A percentile compares a stretch with the other conserved stretches of the same genome.
Evolutionary conservation across 2,329 filamentous ascomycete species (phyloP).

Genomic region (Colletotrichum tofieldiae): DNA sequence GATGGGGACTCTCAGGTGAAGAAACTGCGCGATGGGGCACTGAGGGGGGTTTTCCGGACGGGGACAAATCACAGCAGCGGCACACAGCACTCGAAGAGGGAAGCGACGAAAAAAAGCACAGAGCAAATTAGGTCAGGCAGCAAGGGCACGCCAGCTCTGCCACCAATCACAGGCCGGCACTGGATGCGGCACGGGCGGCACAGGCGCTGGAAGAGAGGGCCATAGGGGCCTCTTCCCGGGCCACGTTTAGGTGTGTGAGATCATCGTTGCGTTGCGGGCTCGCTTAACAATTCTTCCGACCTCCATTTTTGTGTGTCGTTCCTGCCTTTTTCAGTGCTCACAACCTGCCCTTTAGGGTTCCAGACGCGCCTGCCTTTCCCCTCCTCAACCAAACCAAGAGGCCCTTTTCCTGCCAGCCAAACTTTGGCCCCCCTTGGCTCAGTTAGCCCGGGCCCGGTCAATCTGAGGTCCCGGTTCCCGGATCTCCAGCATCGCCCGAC

Average conservation of each 20-base stretch:
- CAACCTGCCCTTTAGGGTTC: constrained; percentile 35
- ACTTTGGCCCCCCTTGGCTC: background rate
- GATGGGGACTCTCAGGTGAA: constrained; percentile 42
- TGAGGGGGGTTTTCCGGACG: constrained; percentile 23
- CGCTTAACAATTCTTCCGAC: constrained; percentile 40
- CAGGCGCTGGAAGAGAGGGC: constrained; percentile 1
- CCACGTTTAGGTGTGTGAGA: constrained; percentile 23
- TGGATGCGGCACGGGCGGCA: constrained; percentile 7
- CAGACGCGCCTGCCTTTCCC: constrained; percentile 25
- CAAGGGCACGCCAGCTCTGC: constrained; percentile 27
- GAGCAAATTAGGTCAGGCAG: constrained; percentile 40
- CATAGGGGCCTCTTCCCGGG: background rate
- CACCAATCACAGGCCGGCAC: constrained; percentile 26
- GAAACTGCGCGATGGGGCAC: constrained; percentile 45
- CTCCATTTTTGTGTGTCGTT: constrained; percentile 39
- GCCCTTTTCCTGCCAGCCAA: constrained; percentile 6
- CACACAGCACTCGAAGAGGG: constrained; percentile 1
- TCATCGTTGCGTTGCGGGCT: constrained; percentile 28
- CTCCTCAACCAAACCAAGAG: background rate
- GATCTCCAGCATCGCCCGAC: background rate
- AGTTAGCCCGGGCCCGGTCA: constrained; percentile 14
- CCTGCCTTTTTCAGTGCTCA: constrained; percentile 15
- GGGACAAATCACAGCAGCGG: constrained; percentile 37
- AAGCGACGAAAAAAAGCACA: constrained; percentile 29
- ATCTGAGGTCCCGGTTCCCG: constrained; percentile 36